Base-by-base conservation (phyloP, 305 asterid genomes). In the Vinca major region DNA sequence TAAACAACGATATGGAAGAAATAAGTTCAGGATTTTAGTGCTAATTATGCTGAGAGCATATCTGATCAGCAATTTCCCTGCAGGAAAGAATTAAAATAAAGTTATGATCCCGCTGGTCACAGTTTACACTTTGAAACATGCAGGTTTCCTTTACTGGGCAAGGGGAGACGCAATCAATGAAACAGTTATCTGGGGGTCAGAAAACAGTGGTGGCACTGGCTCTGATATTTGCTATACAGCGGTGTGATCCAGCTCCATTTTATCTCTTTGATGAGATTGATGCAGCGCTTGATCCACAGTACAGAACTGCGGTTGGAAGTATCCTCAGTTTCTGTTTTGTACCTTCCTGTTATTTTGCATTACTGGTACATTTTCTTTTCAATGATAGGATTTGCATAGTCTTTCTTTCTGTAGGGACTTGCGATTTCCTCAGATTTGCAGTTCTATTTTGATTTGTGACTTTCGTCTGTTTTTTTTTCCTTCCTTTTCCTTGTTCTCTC, bases 241-340 rank as follows among this genome's bases (percentile, higher is more conserved):
- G 97, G 64, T 94, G 99, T 75, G 99, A 94, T 80, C 99, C 99
- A 57, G 99, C 99, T 40, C 99, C 99, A 20, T 94, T 94, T 80
- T 94, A 94, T 85, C 99, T 94, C 72, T 94, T 94, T 74, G 99
- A 94, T 71, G 99, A 94, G 86, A 91, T 94, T 55, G 99, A 94
- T 79, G 99, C 99, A 40, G 99, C 99, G 37, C 92, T 94, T 48
- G 99, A 94, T 85, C 98, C 99, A 62, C 99, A 94, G 76, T 94
- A 94, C 84, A 84, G 99, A 84, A 94, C 99, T 37, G 98, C 99
- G 45, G 99, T 94, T 2, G 99, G 98, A 71, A 86, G 99, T 94
- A 94, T 94, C 99, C 99, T 91, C 41, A 43, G 36, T 75, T 67
- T 65, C 41, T 41, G 39, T 67, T 77, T 67, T 73, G 26, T 53